These are phyloP conservation scores for Neofusicoccum kwambonambiense DNA, from an alignment of 2,329 filamentous ascomycete genomes.

Conservation along the genomic window DNA sequence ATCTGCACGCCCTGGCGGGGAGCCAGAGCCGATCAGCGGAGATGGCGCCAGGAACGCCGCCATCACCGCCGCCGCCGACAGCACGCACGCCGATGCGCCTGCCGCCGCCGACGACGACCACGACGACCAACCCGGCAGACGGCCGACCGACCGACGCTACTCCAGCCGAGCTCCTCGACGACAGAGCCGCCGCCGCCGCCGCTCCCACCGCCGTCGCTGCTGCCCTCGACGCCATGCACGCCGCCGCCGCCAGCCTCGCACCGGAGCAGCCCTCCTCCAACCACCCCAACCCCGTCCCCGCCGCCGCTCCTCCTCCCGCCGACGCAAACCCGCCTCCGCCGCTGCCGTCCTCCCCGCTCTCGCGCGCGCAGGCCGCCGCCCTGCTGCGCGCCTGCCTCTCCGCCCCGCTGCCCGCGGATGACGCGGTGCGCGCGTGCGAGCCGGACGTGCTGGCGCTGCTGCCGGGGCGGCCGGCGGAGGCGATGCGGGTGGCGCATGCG, in stretches of 20 bases:
- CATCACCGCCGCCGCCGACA: neutral
- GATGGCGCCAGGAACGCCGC: neutral
- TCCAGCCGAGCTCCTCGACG: neutral
- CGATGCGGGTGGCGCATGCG: constrained; percentile 60
- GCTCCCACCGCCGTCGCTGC: neutral
- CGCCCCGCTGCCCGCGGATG: constrained; percentile 15
- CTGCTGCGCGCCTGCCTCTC: constrained; percentile 22
- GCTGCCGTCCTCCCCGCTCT: neutral
- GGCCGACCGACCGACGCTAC: too few relatives aligned
- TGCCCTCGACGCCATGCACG: neutral
- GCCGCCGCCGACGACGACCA: neutral
- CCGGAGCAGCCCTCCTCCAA: too few relatives aligned
- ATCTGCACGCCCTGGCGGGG: neutral
- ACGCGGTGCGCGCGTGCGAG: constrained; percentile 43
- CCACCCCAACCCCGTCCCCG: too few relatives aligned
- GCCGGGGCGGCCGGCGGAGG: constrained; percentile 33
- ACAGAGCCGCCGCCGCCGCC: neutral
- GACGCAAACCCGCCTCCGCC: too few relatives aligned
- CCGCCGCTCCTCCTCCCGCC: too few relatives aligned
- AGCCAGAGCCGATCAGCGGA: neutral
- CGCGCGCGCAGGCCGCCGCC: neutral
- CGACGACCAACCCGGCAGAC: too few relatives aligned
- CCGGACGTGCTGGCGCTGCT: constrained; percentile 31
- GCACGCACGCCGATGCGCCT: neutral
- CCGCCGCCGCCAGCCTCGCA: neutral